Conservation (phyloP, 805 yeast genomes). For the Hemisphaericaspora nanyangensis region DNA sequence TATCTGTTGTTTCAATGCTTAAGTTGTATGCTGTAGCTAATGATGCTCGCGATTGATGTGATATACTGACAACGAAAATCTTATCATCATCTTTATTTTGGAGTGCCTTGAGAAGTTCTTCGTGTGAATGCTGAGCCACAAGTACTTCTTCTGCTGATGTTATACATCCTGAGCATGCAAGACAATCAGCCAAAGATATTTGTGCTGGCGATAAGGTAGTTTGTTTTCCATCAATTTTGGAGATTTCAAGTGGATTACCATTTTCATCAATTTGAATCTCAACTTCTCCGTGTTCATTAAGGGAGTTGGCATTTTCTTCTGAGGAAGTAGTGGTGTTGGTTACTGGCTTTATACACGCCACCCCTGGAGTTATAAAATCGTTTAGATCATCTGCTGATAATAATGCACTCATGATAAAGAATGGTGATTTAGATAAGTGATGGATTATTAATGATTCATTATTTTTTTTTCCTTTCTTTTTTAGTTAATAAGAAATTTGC, state of each 20-base stretch:
- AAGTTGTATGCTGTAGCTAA: conserved; percentile 64
- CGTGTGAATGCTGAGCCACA: conserved; percentile 86
- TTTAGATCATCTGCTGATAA: conserved; percentile 87
- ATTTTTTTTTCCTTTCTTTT: not conserved
- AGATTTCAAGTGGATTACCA: conserved; percentile 67
- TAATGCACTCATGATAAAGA: conserved; percentile 68
- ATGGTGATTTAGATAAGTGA: not conserved
- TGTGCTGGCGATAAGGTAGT: conserved; percentile 70
- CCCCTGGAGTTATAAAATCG: conserved; percentile 91
- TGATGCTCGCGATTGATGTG: conserved; percentile 85
- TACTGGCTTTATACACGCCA: conserved; percentile 88
- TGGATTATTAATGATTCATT: not conserved
- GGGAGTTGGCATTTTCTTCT: not conserved
- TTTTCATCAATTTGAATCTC: conserved; percentile 58
- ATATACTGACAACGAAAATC: conserved; percentile 67
- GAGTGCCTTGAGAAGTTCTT: conserved; percentile 64
- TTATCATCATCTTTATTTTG: conserved; percentile 24
- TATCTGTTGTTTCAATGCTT: conserved; percentile 55
- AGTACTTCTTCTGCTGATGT: conserved; percentile 96
- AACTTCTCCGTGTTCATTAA: conserved; percentile 27
- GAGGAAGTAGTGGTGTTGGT: conserved; percentile 9
- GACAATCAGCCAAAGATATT: conserved; percentile 85
- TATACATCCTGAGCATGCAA: conserved; percentile 96
- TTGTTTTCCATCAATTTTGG: conserved; percentile 51
- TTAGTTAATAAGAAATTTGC: not conserved